Conservation (phyloP, 2,329 filamentous ascomycete species). For the Cercospora zeae-maydis region DNA sequence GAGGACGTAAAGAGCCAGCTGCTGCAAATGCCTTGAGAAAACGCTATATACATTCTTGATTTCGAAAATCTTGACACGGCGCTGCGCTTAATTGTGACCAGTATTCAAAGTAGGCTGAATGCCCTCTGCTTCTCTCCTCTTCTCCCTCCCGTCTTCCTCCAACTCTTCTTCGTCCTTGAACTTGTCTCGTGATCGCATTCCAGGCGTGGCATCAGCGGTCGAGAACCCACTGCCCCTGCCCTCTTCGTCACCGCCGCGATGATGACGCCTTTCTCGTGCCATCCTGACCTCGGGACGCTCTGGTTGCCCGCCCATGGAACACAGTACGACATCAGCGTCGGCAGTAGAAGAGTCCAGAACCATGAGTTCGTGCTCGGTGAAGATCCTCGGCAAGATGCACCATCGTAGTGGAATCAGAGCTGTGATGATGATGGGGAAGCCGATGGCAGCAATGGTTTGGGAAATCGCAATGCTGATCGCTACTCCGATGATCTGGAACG, state of each 20-base stretch:
- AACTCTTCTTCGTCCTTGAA: constrained; percentile 28
- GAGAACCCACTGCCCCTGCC: constrained; percentile 24
- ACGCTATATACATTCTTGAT: not conserved
- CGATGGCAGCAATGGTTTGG: constrained; percentile 58
- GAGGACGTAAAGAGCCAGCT: not conserved
- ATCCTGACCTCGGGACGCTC: constrained; percentile 37
- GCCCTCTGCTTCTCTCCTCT: constrained; percentile 18
- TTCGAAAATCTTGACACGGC: not conserved
- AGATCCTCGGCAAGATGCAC: constrained; percentile 50
- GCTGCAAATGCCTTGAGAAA: not conserved
- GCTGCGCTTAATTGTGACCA: constrained; percentile 20
- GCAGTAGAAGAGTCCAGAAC: constrained; percentile 55
- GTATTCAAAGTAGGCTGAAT: constrained; percentile 26
- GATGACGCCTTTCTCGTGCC: constrained; percentile 26
- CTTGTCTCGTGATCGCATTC: constrained; percentile 25
- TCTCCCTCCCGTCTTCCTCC: constrained; percentile 22
- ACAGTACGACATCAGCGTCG: constrained; percentile 52
- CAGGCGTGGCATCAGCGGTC: constrained; percentile 13
- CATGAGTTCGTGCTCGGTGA: constrained; percentile 47
- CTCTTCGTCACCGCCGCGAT: constrained; percentile 27
- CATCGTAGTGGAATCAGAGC: constrained; percentile 54
- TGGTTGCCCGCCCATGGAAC: constrained; percentile 51
- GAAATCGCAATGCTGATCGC: constrained; percentile 56
- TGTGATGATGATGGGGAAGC: constrained; percentile 57
- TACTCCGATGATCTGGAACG: constrained; percentile 51